These are phyloP conservation scores for Mycena kentingensis DNA, from an alignment of 768 basidiomycete species.

Conservation along the genomic window DNA sequence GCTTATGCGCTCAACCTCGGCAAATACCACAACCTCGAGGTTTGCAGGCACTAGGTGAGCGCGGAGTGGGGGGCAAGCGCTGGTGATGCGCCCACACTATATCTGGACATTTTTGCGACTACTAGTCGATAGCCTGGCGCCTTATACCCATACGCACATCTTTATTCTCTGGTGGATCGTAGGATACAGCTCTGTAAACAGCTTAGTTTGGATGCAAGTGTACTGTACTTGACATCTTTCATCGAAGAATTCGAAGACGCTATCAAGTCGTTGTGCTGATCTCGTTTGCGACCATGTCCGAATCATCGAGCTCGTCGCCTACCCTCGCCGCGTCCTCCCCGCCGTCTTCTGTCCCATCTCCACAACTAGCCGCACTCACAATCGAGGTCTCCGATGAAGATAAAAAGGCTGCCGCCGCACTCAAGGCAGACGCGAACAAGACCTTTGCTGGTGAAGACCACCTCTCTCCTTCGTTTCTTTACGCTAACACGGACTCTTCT, in stretches of 20 bases:
- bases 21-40: constrained; percentile 67
- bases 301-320: constrained; percentile 41
- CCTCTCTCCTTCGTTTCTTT: background rate
- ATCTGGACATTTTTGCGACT: no score
- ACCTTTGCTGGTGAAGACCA: constrained; percentile 72
- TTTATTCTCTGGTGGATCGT: background rate
- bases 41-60: constrained; percentile 30
- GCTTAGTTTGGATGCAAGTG: no score
- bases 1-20: constrained; percentile 50
- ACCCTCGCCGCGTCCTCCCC: constrained; percentile 47
- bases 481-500: background rate
- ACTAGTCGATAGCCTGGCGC: background rate
- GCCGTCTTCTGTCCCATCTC: constrained; percentile 60
- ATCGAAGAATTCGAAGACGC: no score
- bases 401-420: constrained; percentile 60
- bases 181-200: background rate
- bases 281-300: constrained; percentile 31
- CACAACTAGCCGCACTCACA: constrained; percentile 52
- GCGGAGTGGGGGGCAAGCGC: no score
- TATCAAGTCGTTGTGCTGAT: no score
- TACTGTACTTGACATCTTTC: no score
- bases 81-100: no score
- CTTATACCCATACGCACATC: background rate
- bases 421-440: constrained; percentile 88
- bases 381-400: constrained; percentile 66